A percentile compares a stretch with the other conserved stretches of the same genome.
Evolutionary conservation across 306 rosid species (phyloP).

Genomic region (Ceratonia siliqua): DNA sequence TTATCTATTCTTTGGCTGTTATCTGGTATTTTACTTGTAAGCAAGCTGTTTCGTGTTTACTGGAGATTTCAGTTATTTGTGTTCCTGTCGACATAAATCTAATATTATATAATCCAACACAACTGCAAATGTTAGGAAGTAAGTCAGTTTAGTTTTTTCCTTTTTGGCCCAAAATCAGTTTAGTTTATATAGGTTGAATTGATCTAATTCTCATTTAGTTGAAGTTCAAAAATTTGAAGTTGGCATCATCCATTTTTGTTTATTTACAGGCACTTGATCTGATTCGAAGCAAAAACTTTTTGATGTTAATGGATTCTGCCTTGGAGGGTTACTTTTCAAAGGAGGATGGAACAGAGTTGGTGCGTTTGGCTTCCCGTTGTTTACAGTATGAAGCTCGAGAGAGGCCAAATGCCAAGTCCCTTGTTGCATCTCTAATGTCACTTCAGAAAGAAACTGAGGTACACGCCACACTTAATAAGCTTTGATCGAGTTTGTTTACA

Average conservation of each 20-base stretch:
- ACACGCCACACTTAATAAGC: not conserved
- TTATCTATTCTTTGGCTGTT: not conserved
- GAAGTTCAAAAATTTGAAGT: not conserved
- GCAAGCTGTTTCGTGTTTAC: too few species aligned
- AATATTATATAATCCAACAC: too few species aligned
- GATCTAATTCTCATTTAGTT: not conserved
- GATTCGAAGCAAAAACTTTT: slow-evolving; percentile 82
- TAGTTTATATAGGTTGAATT: not conserved
- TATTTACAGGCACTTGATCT: slow-evolving; percentile 75
- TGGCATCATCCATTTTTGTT: not conserved
- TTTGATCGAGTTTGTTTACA: not conserved
- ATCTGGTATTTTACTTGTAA: not conserved
- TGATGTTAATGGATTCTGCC: slow-evolving; percentile 93
- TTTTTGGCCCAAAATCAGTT: not conserved
- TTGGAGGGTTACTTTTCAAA: slow-evolving; percentile 88
- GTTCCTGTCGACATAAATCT: too few species aligned
- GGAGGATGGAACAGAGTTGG: slow-evolving; percentile 91
- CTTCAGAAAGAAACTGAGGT: slow-evolving; percentile 94
- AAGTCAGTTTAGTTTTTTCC: not conserved
- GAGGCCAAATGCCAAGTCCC: slow-evolving; percentile 89
- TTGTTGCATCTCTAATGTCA: slow-evolving; percentile 66
- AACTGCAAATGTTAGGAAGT: not conserved
- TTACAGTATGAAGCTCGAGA: slow-evolving; percentile 93
- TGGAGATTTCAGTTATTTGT: too few species aligned
- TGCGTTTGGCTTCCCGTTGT: slow-evolving; percentile 88